Evolutionary conservation across 2,329 filamentous ascomycete genomes (phyloP).

Genomic region (Colletotrichum sp.): DNA sequence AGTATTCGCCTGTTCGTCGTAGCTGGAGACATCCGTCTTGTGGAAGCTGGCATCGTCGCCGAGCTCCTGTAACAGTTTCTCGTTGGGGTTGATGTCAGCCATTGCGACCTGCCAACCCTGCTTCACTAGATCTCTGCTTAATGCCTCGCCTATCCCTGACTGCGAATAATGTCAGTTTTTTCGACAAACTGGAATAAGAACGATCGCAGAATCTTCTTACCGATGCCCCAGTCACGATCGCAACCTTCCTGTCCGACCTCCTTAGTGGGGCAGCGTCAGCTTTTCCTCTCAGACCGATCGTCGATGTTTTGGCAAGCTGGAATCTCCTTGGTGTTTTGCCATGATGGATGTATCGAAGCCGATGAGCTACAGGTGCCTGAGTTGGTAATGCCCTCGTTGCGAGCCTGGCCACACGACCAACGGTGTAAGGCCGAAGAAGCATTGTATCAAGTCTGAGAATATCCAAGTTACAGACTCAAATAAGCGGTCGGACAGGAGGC

Average conservation of each 20-base stretch:
- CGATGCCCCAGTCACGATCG: not conserved
- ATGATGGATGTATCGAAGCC: not conserved
- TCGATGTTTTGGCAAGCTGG: fast-evolving
- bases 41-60: constrained; percentile 46
- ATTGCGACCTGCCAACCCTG: constrained; percentile 37
- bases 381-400: not conserved
- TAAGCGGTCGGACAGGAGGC: fast-evolving
- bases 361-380: not conserved
- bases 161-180: constrained; percentile 20
- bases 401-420: not conserved
- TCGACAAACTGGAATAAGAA: not conserved
- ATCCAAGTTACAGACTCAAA: not conserved
- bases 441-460: not conserved
- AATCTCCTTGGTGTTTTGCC: not conserved
- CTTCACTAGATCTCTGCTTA: constrained; percentile 34
- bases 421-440: not conserved
- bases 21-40: constrained; percentile 48
- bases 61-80: constrained; percentile 33
- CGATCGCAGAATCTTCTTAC: not conserved
- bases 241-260: not conserved
- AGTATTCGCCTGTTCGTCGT: constrained; percentile 44
- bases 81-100: constrained; percentile 39
- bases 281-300: not conserved
- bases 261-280: not conserved
- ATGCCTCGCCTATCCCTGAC: constrained; percentile 52